Percentiles rank a stretch among this genome's conserved stretches.
Evolutionary conservation across 2,329 filamentous ascomycete genomes (phyloP).

Genomic region (Claviceps capensis): DNA sequence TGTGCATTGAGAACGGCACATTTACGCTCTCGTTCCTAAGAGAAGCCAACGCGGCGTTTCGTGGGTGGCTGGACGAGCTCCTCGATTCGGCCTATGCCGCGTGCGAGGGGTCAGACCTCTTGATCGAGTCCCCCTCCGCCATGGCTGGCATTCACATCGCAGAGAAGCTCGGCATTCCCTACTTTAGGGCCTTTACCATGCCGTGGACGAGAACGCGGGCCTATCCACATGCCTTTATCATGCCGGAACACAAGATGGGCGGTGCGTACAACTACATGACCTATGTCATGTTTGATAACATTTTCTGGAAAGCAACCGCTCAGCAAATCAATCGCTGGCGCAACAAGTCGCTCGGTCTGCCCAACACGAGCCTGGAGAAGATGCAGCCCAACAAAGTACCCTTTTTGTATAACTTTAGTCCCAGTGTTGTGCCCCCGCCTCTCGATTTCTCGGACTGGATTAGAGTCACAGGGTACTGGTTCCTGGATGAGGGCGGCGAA

Average conservation of each 20-base stretch:
- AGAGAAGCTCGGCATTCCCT: slow-evolving; percentile 81
- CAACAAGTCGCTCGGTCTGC: slow-evolving; percentile 63
- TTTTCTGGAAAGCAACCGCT: slow-evolving; percentile 92
- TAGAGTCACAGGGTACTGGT: slow-evolving; percentile 95
- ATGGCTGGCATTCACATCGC: slow-evolving; percentile 98
- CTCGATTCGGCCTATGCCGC: slow-evolving; percentile 69
- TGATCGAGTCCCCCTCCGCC: slow-evolving; percentile 90
- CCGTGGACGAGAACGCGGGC: slow-evolving; percentile 93
- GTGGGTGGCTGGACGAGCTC: slow-evolving; percentile 88
- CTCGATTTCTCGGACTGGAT: slow-evolving; percentile 98
- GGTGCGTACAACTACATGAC: slow-evolving; percentile 91
- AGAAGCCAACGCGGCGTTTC: slow-evolving; percentile 77
- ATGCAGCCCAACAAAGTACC: slow-evolving; percentile 96
- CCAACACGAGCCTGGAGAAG: slow-evolving; percentile 72
- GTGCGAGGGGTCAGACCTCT: slow-evolving; percentile 73
- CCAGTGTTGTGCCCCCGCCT: slow-evolving; percentile 83
- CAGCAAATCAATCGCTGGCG: slow-evolving; percentile 90
- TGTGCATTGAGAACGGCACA: slow-evolving; percentile 95
- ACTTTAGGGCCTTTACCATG: slow-evolving; percentile 97
- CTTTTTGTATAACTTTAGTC: slow-evolving; percentile 95
- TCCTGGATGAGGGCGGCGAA: slow-evolving; percentile 60
- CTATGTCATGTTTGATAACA: slow-evolving; percentile 89
- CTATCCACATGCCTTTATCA: slow-evolving; percentile 92
- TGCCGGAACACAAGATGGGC: slow-evolving; percentile 85
- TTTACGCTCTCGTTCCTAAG: slow-evolving; percentile 86